Conservation (phyloP, 768 basidiomycete species). For the Russula abietina region DNA sequence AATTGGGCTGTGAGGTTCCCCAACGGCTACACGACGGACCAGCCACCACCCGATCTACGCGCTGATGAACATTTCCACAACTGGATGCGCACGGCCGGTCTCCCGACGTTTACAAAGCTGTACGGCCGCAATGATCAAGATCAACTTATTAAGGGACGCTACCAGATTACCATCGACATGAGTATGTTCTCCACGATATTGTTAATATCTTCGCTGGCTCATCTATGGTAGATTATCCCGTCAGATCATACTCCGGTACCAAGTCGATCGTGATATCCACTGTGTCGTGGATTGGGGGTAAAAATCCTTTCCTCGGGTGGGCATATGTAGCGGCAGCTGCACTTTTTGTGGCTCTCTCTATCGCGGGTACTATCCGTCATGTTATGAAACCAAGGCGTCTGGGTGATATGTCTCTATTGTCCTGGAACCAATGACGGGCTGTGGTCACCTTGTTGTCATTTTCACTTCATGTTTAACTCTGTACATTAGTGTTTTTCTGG, state of each 20-base stretch:
- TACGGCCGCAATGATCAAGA: conserved; percentile 86
- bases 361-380: conserved; percentile 87
- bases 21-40: conserved; percentile 57
- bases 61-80: conserved; percentile 93
- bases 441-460: background rate
- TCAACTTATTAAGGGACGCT: conserved; percentile 63
- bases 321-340: conserved; percentile 88
- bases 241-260: conserved; percentile 83
- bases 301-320: conserved; percentile 98
- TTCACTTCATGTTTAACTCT: background rate
- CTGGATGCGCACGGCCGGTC: conserved; percentile 98
- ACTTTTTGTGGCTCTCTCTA: conserved; percentile 81
- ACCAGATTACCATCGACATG: conserved; percentile 68
- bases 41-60: conserved; percentile 66
- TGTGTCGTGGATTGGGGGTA: conserved; percentile 97
- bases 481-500: conserved; percentile 5
- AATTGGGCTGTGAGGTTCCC: conserved; percentile 81
- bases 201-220: background rate
- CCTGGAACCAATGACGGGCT: conserved; percentile 63
- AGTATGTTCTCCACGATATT: conserved; percentile 49
- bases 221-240: conserved; percentile 67
- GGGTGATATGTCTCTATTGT: conserved; percentile 81
- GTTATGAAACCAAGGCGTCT: conserved; percentile 86
- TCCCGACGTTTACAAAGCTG: conserved; percentile 95
- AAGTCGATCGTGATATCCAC: conserved; percentile 97